These are phyloP conservation scores for Cicer arietinum DNA, from an alignment of 306 rosid species.

Conservation along the genomic window DNA sequence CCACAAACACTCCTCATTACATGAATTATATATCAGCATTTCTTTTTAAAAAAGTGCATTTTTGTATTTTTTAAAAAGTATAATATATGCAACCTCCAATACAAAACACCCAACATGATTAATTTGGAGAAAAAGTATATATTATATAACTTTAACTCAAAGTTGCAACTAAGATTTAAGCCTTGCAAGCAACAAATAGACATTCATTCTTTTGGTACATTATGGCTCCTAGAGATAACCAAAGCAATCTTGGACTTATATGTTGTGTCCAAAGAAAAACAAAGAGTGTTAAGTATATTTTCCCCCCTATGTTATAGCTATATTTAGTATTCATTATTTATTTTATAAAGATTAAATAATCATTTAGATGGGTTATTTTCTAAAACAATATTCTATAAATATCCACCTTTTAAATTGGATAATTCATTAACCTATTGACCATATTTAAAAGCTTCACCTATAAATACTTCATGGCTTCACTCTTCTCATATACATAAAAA, in stretches of 20 bases:
- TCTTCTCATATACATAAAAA: slow-evolving; percentile 36
- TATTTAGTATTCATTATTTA: slow-evolving; percentile 33
- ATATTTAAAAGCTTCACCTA: slow-evolving; percentile 33
- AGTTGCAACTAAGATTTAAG: slow-evolving; percentile 37
- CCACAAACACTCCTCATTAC: no score
- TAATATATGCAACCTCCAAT: neutral
- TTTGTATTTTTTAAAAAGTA: no score
- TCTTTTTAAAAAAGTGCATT: no score
- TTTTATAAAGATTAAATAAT: neutral
- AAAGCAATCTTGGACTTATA: slow-evolving; percentile 24
- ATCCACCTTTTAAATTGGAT: slow-evolving; percentile 22
- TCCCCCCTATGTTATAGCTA: slow-evolving; percentile 9
- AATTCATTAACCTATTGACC: slow-evolving; percentile 25
- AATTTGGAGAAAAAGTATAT: slow-evolving; percentile 34
- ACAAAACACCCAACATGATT: slow-evolving; percentile 31
- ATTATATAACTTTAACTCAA: neutral
- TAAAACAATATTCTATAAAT: slow-evolving; percentile 11
- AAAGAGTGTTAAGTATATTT: neutral
- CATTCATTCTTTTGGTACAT: slow-evolving; percentile 20
- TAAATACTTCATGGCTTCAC: slow-evolving; percentile 44
- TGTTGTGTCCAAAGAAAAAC: slow-evolving; percentile 9
- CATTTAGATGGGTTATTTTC: slow-evolving; percentile 18
- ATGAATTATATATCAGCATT: no score
- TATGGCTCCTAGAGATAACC: slow-evolving; percentile 32
- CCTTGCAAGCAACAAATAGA: slow-evolving; percentile 48